Conservation (phyloP, 2,329 filamentous ascomycete genomes). For the Domatiomyces globalis region DNA sequence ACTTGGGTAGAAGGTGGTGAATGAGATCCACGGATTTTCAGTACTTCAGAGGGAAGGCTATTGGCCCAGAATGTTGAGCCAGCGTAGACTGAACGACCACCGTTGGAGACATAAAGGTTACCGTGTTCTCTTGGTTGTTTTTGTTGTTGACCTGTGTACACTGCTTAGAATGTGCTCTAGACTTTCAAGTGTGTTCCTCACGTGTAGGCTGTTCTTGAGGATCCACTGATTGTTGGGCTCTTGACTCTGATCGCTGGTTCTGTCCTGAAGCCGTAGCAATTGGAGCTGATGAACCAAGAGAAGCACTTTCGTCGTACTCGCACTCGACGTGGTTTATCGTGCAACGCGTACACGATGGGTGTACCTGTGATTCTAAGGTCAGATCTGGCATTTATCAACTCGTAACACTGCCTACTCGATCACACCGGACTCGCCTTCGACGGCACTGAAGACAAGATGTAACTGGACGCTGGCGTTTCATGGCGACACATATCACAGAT, state of each 20-base stretch:
- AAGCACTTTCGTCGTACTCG: slow-evolving; percentile 8
- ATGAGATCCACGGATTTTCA: not conserved
- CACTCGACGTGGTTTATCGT: slow-evolving; percentile 3
- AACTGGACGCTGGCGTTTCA: slow-evolving; percentile 10
- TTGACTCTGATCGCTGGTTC: not conserved
- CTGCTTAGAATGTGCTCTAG: too few species aligned
- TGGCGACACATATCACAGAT: not conserved
- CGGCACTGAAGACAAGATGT: slow-evolving; percentile 10
- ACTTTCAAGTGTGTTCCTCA: not conserved
- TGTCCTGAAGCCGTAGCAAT: not conserved
- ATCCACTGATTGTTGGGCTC: not conserved
- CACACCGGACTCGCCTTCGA: slow-evolving; percentile 9
- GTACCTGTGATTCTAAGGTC: slow-evolving; percentile 2
- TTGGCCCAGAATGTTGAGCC: slow-evolving; percentile 14
- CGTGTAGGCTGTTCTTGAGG: not conserved
- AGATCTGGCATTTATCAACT: not conserved
- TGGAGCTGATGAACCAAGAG: not conserved
- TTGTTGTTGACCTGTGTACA: not conserved
- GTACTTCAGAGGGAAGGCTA: slow-evolving; percentile 11
- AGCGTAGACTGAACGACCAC: slow-evolving; percentile 9
- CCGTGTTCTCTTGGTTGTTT: slow-evolving; percentile 4
- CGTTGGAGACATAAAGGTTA: slow-evolving; percentile 5
- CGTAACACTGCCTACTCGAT: slow-evolving; percentile 2
- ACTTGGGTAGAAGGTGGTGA: not conserved
- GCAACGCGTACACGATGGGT: slow-evolving; percentile 9